Evolutionary conservation across 2,329 filamentous ascomycete genomes (phyloP), one percentile per base, ranked within the genome.

Genomic region (Cladosporium sp.): DNA sequence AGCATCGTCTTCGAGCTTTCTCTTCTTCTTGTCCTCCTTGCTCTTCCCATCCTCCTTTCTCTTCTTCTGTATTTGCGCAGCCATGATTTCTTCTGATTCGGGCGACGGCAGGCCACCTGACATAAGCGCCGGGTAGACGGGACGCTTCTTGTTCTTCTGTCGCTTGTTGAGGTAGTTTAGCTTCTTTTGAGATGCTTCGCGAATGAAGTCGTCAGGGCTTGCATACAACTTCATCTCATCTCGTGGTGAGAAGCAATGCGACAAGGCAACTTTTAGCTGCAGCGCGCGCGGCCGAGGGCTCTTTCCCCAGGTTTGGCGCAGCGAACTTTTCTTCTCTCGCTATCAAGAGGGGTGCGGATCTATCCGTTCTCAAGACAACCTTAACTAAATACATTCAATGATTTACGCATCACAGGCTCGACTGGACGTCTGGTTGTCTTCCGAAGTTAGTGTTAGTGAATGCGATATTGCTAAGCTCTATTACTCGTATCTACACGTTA

Each of bases 41-140:
- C 36, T 55, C 54, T 51, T 37, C 49, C 49, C 54, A 30, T 56
- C 54, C 38, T 58, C 55, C 25, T 50, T 60, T 19, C 49, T 52
- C 60, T 65, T 67, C 62, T 65, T 67, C 36, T 57, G 55, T 55
- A 45, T 56, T 59, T 52, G 62, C 56, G 59, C 56, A 59, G 63
- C 61, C 19, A 52, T 59, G n/a, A 58, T 28, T 59, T 45, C 20
- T 66, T 70, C 69, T 39, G 62, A 59, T 19, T 63, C 65, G 6
- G 67, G 70, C 54, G 67, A 67, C 9, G 67, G 65, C 43, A 72
- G 58, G 40, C 63, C 70, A 40, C 70, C 70, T 34, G 69, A 71
- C 70, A 72, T 72, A n/a, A 71, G 51, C 6, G 70, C 70, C 30
- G 67, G 65, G 34, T 67, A 60, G 34, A 58, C 54, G 8, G 61